A percentile compares a stretch with the other conserved stretches of the same genome.
Conservation (phyloP, 2,329 filamentous ascomycete genomes). For the Monilinia laxa region DNA sequence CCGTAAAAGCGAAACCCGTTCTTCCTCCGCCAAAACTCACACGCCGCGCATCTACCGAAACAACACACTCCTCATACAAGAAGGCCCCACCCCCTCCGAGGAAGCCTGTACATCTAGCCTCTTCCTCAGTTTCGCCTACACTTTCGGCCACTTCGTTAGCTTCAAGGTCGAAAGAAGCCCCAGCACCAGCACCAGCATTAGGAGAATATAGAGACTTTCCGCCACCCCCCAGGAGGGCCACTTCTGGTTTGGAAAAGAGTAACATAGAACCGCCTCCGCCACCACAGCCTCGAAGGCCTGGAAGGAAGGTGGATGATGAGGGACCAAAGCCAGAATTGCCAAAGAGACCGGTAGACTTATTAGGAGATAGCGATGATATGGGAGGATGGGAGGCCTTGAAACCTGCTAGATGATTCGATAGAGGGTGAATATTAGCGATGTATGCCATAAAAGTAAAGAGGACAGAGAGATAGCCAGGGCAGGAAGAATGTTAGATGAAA, state of each 20-base stretch:
- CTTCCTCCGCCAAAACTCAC: conserved; percentile 27
- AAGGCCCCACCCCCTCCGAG: conserved; percentile 38
- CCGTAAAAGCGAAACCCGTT: conserved; percentile 19
- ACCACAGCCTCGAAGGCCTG: conserved; percentile 34
- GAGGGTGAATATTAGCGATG: too few species aligned
- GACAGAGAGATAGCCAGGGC: neutral
- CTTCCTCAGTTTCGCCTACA: conserved; percentile 27
- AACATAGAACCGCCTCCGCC: conserved; percentile 30
- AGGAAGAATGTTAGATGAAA: conserved; percentile 2
- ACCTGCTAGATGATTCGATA: conserved; percentile 26
- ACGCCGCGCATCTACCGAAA: conserved; percentile 36
- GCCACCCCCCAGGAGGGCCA: conserved; percentile 33
- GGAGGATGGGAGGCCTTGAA: conserved; percentile 37
- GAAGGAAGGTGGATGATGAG: conserved; percentile 28
- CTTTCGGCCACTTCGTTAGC: conserved; percentile 28
- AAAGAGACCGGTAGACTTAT: conserved; percentile 35
- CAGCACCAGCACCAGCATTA: conserved; percentile 21
- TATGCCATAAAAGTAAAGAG: neutral
- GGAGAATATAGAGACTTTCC: conserved; percentile 30
- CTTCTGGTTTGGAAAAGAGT: conserved; percentile 24
- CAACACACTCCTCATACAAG: conserved; percentile 34
- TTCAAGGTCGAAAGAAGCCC: conserved; percentile 22
- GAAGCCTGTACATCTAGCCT: conserved; percentile 40
- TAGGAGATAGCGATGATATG: conserved; percentile 34
- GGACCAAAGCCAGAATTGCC: conserved; percentile 35